Evolutionary conservation across 306 rosid genomes (phyloP).

Genomic region (cucumber (Cucumis sativus)): DNA sequence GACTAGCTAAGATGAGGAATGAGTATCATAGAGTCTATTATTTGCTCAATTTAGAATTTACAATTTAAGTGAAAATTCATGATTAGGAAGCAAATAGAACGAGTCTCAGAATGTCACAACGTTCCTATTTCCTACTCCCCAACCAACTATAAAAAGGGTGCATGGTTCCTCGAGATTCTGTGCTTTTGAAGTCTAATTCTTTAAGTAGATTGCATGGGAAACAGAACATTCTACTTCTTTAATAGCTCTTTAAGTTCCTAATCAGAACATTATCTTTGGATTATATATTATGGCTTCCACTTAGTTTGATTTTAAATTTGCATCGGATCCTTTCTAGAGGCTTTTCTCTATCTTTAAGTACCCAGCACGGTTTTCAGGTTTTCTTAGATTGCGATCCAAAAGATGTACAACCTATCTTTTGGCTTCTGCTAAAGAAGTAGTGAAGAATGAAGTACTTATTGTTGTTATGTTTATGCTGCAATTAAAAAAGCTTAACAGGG

Average conservation of each 20-base stretch:
- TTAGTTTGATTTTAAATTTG: background rate
- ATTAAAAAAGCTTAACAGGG: background rate
- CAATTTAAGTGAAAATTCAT: background rate
- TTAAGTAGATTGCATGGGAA: background rate
- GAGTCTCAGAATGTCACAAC: background rate
- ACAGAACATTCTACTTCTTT: background rate
- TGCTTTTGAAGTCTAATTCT: background rate
- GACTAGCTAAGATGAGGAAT: background rate
- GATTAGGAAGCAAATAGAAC: background rate
- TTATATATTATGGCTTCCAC: background rate
- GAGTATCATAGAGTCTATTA: constrained; percentile 1
- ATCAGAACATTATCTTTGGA: background rate
- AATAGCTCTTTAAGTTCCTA: background rate
- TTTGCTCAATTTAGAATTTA: background rate
- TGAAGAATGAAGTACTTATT: background rate
- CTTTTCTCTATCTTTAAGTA: background rate
- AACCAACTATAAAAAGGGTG: background rate
- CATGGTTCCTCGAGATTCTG: background rate
- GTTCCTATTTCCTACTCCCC: background rate
- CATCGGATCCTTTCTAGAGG: background rate
- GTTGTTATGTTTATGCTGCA: background rate
- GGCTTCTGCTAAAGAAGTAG: background rate
- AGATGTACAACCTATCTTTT: background rate
- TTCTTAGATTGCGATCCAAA: background rate
- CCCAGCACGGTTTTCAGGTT: background rate